Conservation (phyloP, 1,284 basidiomycete genomes). For the Vanrija humicola region DNA sequence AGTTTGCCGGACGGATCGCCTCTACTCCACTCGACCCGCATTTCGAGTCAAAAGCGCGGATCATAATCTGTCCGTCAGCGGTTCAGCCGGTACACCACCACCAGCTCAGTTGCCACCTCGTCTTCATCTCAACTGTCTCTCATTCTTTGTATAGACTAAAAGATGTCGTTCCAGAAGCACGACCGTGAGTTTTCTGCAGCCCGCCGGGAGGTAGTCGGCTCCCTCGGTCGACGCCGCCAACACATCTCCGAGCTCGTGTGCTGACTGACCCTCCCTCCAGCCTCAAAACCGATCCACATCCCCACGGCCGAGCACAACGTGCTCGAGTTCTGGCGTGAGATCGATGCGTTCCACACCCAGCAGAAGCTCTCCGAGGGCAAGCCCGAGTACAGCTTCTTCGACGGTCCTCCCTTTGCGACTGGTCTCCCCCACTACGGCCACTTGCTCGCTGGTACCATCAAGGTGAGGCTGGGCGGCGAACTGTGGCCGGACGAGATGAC, state of each 20-base stretch:
- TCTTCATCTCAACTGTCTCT: too few relatives aligned
- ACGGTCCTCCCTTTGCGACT: constrained; percentile 96
- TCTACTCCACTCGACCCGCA: neutral
- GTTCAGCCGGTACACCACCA: too few relatives aligned
- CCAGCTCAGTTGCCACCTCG: neutral
- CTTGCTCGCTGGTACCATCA: constrained; percentile 79
- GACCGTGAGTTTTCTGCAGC: constrained; percentile 58
- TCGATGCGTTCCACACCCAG: constrained; percentile 95
- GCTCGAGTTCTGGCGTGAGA: constrained; percentile 87
- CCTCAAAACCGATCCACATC: constrained; percentile 68
- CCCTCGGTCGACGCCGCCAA: neutral
- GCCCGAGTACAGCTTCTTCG: constrained; percentile 90
- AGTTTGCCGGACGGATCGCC: neutral
- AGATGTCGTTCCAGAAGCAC: constrained; percentile 66
- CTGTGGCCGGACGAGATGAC: neutral
- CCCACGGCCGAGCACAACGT: constrained; percentile 90
- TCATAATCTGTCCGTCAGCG: too few relatives aligned
- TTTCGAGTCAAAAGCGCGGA: neutral
- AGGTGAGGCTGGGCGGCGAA: constrained; percentile 55
- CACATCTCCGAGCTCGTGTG: neutral
- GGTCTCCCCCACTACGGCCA: constrained; percentile 97
- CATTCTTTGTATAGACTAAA: neutral
- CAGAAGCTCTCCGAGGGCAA: constrained; percentile 85
- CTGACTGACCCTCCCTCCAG: constrained; percentile 19
- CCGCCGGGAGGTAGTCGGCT: neutral